A percentile compares a stretch with the other conserved stretches of the same genome.
Conservation (phyloP, 305 asterid genomes). For the Fraxinus platypoda region DNA sequence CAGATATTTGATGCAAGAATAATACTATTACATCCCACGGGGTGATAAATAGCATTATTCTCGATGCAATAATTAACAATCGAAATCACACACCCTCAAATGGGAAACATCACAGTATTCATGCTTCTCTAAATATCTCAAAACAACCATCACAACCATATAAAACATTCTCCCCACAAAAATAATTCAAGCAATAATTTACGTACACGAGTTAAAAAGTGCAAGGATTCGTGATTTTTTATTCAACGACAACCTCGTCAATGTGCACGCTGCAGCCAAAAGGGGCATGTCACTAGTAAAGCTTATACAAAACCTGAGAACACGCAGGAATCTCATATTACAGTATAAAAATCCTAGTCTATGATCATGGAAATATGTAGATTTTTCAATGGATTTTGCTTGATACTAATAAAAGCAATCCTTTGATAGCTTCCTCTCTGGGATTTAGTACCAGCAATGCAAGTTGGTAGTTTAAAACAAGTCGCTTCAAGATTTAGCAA, state of each 20-base stretch:
- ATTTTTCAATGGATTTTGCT: background rate
- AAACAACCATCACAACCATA: background rate
- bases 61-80: background rate
- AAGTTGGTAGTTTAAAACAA: background rate
- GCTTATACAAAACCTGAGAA: background rate
- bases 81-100: background rate
- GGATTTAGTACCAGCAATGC: background rate
- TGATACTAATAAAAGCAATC: background rate
- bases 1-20: background rate
- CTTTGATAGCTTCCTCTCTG: background rate
- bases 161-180: background rate
- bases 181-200: background rate
- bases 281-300: background rate
- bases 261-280: background rate
- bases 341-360: background rate
- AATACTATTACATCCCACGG: background rate
- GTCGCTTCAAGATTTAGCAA: background rate
- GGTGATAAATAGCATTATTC: background rate
- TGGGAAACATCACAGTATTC: background rate
- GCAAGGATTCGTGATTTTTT: background rate
- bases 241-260: background rate
- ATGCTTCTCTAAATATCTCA: background rate
- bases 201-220: background rate
- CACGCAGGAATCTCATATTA: background rate
- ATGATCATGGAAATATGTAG: background rate